Percentiles rank a stretch among this genome's conserved stretches.
Evolutionary conservation across 768 basidiomycete genomes (phyloP).

Genomic region (Coprinellus micaceus): DNA sequence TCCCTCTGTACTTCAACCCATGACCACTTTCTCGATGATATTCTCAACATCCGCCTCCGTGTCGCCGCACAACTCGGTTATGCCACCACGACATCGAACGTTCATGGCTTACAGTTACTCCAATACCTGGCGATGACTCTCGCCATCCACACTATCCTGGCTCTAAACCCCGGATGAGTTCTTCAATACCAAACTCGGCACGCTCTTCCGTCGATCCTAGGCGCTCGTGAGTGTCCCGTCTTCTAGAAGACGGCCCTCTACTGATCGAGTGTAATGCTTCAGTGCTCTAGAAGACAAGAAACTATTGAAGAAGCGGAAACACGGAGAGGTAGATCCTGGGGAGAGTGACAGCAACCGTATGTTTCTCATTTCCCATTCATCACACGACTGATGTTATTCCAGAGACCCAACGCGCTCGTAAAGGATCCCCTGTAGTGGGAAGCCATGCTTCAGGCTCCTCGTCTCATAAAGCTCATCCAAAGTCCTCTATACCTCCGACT

Average conservation of each 20-base stretch:
- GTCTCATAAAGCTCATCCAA: slow-evolving; percentile 49
- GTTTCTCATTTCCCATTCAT: slow-evolving; percentile 9
- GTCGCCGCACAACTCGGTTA: neutral
- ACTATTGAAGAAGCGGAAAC: slow-evolving; percentile 86
- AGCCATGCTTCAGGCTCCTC: slow-evolving; percentile 31
- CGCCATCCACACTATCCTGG: slow-evolving; percentile 28
- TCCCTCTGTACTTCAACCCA: slow-evolving; percentile 11
- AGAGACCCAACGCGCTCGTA: slow-evolving; percentile 55
- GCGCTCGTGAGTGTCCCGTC: slow-evolving; percentile 45
- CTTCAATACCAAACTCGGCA: slow-evolving; percentile 44
- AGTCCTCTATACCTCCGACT: slow-evolving; percentile 42
- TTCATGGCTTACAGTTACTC: slow-evolving; percentile 28
- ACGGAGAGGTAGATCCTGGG: slow-evolving; percentile 46
- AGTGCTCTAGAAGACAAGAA: slow-evolving; percentile 57
- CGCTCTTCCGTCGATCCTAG: slow-evolving; percentile 62
- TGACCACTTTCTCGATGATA: no score
- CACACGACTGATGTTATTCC: slow-evolving; percentile 9
- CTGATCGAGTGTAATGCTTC: neutral
- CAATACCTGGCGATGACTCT: slow-evolving; percentile 50
- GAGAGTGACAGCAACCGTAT: slow-evolving; percentile 68
- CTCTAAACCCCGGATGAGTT: slow-evolving; percentile 44
- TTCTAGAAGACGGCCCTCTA: slow-evolving; percentile 4
- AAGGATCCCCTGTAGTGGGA: slow-evolving; percentile 53
- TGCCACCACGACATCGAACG: neutral
- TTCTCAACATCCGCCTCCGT: neutral